phyloP scores from a whole-genome alignment of 352 stramenopile species.

The Saprolegnia parasitica region DNA sequence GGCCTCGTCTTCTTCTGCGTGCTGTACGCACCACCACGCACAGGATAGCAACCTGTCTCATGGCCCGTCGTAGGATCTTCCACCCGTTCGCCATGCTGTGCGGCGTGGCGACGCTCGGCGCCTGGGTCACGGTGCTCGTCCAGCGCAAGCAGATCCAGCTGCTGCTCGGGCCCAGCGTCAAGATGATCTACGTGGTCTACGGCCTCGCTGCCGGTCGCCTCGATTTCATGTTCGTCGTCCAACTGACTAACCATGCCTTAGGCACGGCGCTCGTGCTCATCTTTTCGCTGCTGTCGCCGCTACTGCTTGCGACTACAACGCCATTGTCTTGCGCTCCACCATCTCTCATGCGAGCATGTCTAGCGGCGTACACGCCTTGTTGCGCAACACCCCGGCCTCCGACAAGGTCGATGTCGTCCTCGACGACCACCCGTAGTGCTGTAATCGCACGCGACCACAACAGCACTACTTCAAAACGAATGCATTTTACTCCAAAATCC shows the following conservation, averaged over 20 bases:
- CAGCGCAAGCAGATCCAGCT: slow-evolving; percentile 27
- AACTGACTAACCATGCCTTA: not conserved
- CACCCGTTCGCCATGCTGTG: slow-evolving; percentile 24
- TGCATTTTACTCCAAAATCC: not conserved
- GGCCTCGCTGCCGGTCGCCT: not conserved
- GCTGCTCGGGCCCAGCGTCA: slow-evolving; percentile 6
- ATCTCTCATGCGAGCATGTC: not conserved
- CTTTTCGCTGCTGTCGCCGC: slow-evolving; percentile 23
- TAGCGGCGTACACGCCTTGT: slow-evolving; percentile 25
- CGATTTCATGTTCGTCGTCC: not conserved
- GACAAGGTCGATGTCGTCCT: slow-evolving; percentile 11
- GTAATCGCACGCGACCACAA: not conserved
- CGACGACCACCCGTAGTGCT: not conserved
- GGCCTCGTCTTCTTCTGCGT: slow-evolving; percentile 57
- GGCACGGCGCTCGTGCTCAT: slow-evolving; percentile 14
- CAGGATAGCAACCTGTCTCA: not conserved
- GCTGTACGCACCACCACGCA: slow-evolving; percentile 35
- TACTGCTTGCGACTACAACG: slow-evolving; percentile 10
- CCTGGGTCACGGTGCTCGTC: slow-evolving; percentile 7
- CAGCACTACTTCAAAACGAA: no score
- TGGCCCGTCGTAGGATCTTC: slow-evolving; percentile 9
- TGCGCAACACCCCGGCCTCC: slow-evolving; percentile 7
- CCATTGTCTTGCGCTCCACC: not conserved
- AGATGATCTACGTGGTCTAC: slow-evolving; percentile 19
- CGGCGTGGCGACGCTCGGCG: not conserved